Conservation (phyloP, 2,329 filamentous ascomycete species). For the Arthrobotrys pseudoclavata region DNA sequence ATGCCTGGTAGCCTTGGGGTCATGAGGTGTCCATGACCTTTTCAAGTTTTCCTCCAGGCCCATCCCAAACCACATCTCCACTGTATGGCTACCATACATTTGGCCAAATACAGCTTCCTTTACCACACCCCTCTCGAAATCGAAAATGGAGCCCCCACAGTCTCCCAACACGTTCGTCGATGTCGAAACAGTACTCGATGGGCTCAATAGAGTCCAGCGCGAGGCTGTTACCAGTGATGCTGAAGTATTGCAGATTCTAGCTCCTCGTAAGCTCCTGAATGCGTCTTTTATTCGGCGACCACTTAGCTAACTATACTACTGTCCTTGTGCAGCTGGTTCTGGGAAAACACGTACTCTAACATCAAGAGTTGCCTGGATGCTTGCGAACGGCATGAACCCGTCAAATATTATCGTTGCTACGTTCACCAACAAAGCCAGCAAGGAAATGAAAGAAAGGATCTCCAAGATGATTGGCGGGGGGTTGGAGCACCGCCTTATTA, state of each 20-base stretch:
- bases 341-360: constrained; percentile 97
- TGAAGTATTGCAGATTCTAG: constrained; percentile 74
- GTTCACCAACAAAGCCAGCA: constrained; percentile 94
- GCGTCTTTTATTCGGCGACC: not conserved
- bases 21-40: not conserved
- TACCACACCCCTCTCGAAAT: not conserved
- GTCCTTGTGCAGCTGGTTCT: constrained; percentile 75
- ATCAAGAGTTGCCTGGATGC: constrained; percentile 87
- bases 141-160: constrained; percentile 6
- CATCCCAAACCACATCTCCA: constrained; percentile 9
- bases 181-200: constrained; percentile 73
- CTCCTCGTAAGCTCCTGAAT: constrained; percentile 71
- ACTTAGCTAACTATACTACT: constrained; percentile 63
- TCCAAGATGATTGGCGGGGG: constrained; percentile 83
- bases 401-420: constrained; percentile 94
- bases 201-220: constrained; percentile 76
- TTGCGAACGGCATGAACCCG: constrained; percentile 73
- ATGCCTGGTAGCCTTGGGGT: not conserved
- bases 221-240: constrained; percentile 75
- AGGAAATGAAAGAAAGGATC: constrained; percentile 92
- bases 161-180: constrained; percentile 35
- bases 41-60: not conserved
- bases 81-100: not conserved
- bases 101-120: not conserved
- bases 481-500: constrained; percentile 79